Evolutionary conservation across 495 filamentous ascomycete species (phyloP).

Genomic region (Tuber borchii): DNA sequence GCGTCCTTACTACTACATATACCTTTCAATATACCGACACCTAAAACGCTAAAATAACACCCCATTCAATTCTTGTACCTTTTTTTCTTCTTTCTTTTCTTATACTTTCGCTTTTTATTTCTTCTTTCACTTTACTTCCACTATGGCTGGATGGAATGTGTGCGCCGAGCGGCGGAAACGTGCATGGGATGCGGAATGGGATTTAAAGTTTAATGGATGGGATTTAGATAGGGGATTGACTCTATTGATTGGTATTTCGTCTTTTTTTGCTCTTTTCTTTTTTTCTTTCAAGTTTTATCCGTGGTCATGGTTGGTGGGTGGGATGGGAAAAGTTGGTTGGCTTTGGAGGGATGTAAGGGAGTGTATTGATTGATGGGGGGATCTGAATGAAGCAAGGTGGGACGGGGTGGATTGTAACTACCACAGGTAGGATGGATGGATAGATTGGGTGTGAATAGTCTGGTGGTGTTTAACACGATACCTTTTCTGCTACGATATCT

Average conservation of each 20-base stretch:
- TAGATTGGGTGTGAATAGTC: conserved; percentile 7
- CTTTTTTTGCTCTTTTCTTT: not conserved
- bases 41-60: not conserved
- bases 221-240: conserved; percentile 6
- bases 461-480: not conserved
- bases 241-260: conserved; percentile 15
- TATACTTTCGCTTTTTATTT: not conserved
- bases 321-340: not conserved
- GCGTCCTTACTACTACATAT: not conserved
- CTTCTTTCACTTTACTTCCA: conserved; percentile 9
- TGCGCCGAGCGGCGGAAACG: not conserved
- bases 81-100: not conserved
- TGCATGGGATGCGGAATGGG: not conserved
- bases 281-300: not conserved
- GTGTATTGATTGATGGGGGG: not conserved
- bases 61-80: conserved; percentile 8
- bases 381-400: not conserved
- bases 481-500: not conserved
- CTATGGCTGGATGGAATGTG: not conserved
- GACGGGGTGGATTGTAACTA: not conserved
- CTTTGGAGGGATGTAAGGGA: not conserved
- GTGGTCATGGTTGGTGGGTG: not conserved
- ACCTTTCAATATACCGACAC: conserved; percentile 2
- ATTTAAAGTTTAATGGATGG: conserved; percentile 3
- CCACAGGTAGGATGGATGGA: conserved; percentile 5